phyloP scores from a whole-genome alignment of 495 filamentous ascomycete genomes.

The Darksidea phi region DNA sequence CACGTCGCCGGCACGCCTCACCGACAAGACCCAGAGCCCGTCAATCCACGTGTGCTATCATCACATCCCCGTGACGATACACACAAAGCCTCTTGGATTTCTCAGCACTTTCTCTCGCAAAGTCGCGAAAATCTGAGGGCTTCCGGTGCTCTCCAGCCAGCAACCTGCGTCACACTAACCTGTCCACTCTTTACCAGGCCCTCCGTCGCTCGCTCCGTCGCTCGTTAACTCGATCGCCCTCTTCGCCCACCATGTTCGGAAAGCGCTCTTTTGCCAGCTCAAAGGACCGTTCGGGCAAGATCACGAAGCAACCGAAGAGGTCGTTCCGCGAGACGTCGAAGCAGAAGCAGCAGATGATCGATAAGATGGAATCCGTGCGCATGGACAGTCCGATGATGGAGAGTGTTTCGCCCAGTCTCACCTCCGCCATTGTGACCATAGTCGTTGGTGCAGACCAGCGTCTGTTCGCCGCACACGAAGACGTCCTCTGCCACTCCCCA shows the following conservation, averaged over 20 bases:
- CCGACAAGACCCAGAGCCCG: constrained; percentile 37
- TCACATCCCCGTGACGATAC: constrained; percentile 28
- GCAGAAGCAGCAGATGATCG: constrained; percentile 68
- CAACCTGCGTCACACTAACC: constrained; percentile 40
- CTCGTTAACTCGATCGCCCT: constrained; percentile 38
- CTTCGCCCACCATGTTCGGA: constrained; percentile 64
- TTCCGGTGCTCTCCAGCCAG: constrained; percentile 41
- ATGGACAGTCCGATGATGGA: constrained; percentile 50
- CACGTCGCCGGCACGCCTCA: constrained; percentile 25
- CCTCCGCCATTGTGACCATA: constrained; percentile 80
- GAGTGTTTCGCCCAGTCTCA: constrained; percentile 55
- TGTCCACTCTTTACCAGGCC: constrained; percentile 31
- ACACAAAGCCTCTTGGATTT: constrained; percentile 35
- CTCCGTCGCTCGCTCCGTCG: constrained; percentile 40
- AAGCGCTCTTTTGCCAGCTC: constrained; percentile 72
- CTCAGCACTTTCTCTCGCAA: constrained; percentile 19
- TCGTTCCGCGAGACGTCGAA: constrained; percentile 69
- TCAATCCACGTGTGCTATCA: constrained; percentile 31
- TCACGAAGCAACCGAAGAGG: constrained; percentile 70
- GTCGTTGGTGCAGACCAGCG: constrained; percentile 76
- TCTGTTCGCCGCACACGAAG: constrained; percentile 72
- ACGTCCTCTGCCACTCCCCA: constrained; percentile 60
- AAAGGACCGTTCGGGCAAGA: constrained; percentile 75
- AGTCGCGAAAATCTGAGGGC: constrained; percentile 32
- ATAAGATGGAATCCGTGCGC: constrained; percentile 47